Base-by-base conservation (phyloP, 2,329 filamentous ascomycete species). In the Setomelanomma holmii region DNA sequence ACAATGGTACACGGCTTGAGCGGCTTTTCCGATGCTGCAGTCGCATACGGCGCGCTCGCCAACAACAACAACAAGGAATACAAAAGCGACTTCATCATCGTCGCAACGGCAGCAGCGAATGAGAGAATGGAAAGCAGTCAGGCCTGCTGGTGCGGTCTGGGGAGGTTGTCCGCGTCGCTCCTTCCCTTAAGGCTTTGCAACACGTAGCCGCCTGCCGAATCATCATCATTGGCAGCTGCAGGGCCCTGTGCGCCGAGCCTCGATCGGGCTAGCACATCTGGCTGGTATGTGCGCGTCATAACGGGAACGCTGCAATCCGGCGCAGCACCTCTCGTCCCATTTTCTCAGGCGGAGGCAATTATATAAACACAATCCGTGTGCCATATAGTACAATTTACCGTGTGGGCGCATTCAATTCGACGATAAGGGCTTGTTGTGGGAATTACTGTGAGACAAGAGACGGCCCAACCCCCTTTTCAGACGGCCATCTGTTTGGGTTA, bases 1-100 rank as follows among this genome's bases (percentile, higher is more conserved):
- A 82, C 80, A 50, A 85, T 82, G n/a, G 85, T 86, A 69, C 86
- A 88, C 56, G 85, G 82, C 48, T 80, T 79, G 39, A 76, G 69
- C n/a, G 75, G 64, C 55, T 80, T 77, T 60, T 68, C 79, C 71
- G 61, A 76, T 65, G 55, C 62, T 20, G 75, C 69, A 33, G 75
- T 70, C 45, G 58, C 57, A 38, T 24, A 57, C 66, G 53, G 72
- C 68, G 62, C 72, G 72, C 46, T 76, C 61, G 49, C 69, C 38
- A 60, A 53, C 44, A 66, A 61, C 49, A 67, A 48, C 39, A 72
- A 57, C 17, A 68, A 62, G 22, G 64, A 66, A 30, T 58, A 51
- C 43, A 67, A 54, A 41, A 63, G 39, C 34, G 67, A 55, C 57
- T 65, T 65, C 69, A 72, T 72, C 40, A 40, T 56, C 55, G 55